Evolutionary conservation across 768 basidiomycete species (phyloP), one percentile per base, ranked within the genome.

Genomic region (Cystobasidiopsis lactophilus): DNA sequence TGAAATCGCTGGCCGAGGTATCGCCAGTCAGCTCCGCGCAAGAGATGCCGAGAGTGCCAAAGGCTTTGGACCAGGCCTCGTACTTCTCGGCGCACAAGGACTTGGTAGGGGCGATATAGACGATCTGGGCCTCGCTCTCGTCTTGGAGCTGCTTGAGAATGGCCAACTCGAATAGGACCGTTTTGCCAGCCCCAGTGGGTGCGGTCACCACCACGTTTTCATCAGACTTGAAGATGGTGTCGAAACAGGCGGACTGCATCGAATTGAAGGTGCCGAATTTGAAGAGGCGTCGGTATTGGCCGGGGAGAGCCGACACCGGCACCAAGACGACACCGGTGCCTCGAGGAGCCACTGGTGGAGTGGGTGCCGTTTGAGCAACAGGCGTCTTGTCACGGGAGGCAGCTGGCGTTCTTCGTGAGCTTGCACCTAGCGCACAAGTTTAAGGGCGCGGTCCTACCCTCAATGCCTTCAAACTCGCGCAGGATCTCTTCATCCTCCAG

Each of bases 121-220:
- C 76, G 57, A 80, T 81, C 68, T 83, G 85, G 2, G 56, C 26
- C 64, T 65, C 11, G 58, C 63, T 19, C 9, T 52, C 46, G 7
- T 69, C 66, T 47, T 73, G 66, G 29, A 85, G 66, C 71, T 84
- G 73, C 30, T 76, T 76, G 48, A 96, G 75, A 51, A 95, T 82
- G 2, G 82, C 77, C 14, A 98, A 69, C 63, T 98, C 93, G 59
- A 96, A 98, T 27, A 96, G 68, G 9, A 52, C 82, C 85, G 93
- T 98, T 67, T 96, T 96, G 27, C 93, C 93, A 48, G 85, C 84
- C 27, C 89, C 86, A 14, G 93, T 96, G 0, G 93, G 93, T 2
- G 91, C 89, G 11, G 64, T 61, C 14, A 70, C 60, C 45, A 70
- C 69, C 14, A 69, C 54, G 53, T 70, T 69, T 13, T 65, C 61